Percentiles rank a stretch among this genome's conserved stretches.
Conservation (phyloP, 495 filamentous ascomycete species). For the Patellaria atrata region DNA sequence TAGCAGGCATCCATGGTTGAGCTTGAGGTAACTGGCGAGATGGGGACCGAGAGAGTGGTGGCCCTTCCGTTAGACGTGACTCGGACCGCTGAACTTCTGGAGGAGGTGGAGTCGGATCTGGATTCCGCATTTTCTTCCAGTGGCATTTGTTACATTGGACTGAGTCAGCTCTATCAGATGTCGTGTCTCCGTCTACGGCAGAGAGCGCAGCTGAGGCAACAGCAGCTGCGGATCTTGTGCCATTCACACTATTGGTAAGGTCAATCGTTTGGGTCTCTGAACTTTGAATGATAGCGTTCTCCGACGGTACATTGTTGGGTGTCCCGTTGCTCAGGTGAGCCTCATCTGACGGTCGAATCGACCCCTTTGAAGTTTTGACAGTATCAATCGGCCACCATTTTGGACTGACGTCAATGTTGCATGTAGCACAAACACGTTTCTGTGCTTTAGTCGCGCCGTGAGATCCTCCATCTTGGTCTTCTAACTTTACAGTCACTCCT, state of each 20-base stretch:
- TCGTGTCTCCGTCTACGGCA: conserved; percentile 8
- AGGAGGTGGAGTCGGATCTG: conserved; percentile 7
- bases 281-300: conserved; percentile 8
- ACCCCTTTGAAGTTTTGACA: neutral
- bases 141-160: conserved; percentile 27
- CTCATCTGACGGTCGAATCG: conserved; percentile 7
- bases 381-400: conserved; percentile 38
- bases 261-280: conserved; percentile 5
- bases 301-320: neutral
- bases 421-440: conserved; percentile 31
- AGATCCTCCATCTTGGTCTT: conserved; percentile 12
- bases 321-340: conserved; percentile 6
- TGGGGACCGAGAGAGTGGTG: conserved; percentile 16
- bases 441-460: conserved; percentile 6
- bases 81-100: conserved; percentile 8
- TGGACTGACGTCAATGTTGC: conserved; percentile 44
- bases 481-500: conserved; percentile 13
- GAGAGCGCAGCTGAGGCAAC: conserved; percentile 2
- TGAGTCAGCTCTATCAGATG: conserved; percentile 1
- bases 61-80: conserved; percentile 8
- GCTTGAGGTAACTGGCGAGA: conserved; percentile 7
- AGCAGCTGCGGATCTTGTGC: neutral
- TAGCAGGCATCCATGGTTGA: conserved; percentile 5
- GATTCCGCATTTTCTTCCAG: conserved; percentile 20
- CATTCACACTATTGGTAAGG: too few relatives aligned